Evolutionary conservation across 805 yeast genomes (phyloP).

Genomic region (Metschnikowia reukaufii): DNA sequence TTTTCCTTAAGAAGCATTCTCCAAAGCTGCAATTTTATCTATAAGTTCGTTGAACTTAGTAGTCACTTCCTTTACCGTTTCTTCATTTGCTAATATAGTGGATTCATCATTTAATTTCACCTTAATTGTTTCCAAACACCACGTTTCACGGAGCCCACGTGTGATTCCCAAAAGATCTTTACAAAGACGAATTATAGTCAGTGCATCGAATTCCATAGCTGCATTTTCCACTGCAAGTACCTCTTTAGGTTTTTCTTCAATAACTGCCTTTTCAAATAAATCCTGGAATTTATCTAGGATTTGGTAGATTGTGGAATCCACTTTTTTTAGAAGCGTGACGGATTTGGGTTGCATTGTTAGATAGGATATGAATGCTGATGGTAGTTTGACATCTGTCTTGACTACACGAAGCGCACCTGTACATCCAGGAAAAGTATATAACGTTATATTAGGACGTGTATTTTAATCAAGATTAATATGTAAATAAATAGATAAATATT

Average conservation of each 20-base stretch:
- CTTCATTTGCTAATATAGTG: constrained; percentile 19
- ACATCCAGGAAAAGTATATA: no score
- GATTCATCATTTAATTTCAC: constrained; percentile 22
- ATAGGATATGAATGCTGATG: constrained; percentile 3
- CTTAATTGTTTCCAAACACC: constrained; percentile 57
- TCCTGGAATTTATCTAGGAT: constrained; percentile 54
- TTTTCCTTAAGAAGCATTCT: not conserved
- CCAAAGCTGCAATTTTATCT: constrained; percentile 17
- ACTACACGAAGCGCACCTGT: no score
- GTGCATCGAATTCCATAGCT: constrained; percentile 54
- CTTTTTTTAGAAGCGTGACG: constrained; percentile 42
- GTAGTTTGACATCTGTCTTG: no score
- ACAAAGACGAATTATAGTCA: constrained; percentile 50
- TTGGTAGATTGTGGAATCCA: constrained; percentile 52
- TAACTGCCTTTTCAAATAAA: constrained; percentile 48
- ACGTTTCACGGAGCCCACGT: constrained; percentile 50
- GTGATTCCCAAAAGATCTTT: constrained; percentile 54
- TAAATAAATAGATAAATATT: no score
- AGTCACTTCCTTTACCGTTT: constrained; percentile 27
- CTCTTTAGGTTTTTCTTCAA: constrained; percentile 42
- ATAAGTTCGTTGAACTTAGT: constrained; percentile 28
- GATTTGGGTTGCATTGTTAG: constrained; percentile 46
- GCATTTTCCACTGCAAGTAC: constrained; percentile 52
- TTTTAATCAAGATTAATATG: no score
- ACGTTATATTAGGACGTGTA: no score